A percentile compares a stretch with the other conserved stretches of the same genome.
phyloP scores from a whole-genome alignment of 495 filamentous ascomycete genomes.

The Aspergillus kassunensis region DNA sequence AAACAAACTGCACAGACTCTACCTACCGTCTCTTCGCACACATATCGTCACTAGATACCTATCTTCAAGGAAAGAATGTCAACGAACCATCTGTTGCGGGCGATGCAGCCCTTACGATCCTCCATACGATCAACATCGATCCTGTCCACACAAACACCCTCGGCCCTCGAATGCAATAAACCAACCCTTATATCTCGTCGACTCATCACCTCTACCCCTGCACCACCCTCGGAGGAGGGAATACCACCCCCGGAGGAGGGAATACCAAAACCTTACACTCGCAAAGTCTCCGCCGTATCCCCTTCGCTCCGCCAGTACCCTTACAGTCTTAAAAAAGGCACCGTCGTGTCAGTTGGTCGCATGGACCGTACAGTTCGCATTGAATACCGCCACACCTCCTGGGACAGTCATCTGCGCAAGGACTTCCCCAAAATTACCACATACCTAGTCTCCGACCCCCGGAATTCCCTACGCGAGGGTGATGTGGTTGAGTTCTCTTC shows the following conservation, averaged over 20 bases:
- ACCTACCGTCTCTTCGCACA: not conserved
- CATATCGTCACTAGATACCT: not conserved
- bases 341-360: slow-evolving; percentile 41
- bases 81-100: slow-evolving; percentile 34
- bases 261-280: slow-evolving; percentile 7
- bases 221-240: slow-evolving; percentile 7
- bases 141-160: slow-evolving; percentile 20
- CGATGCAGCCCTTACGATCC: slow-evolving; percentile 32
- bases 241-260: slow-evolving; percentile 8
- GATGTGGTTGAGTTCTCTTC: slow-evolving; percentile 77
- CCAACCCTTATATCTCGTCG: slow-evolving; percentile 15
- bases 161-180: slow-evolving; percentile 19
- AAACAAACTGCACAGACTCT: too few species aligned
- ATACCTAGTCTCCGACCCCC: slow-evolving; percentile 70
- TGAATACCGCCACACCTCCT: slow-evolving; percentile 30
- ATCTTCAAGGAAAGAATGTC: slow-evolving; percentile 23
- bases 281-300: slow-evolving; percentile 4
- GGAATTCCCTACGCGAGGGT: slow-evolving; percentile 65
- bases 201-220: slow-evolving; percentile 19
- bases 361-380: slow-evolving; percentile 46
- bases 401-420: slow-evolving; percentile 40
- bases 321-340: slow-evolving; percentile 38
- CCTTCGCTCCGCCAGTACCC: slow-evolving; percentile 39
- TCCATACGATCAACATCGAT: slow-evolving; percentile 27
- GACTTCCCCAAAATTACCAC: slow-evolving; percentile 36